phyloP scores from a whole-genome alignment of 2,329 filamentous ascomycete genomes.

The Plectosphaerella cucumerina region DNA sequence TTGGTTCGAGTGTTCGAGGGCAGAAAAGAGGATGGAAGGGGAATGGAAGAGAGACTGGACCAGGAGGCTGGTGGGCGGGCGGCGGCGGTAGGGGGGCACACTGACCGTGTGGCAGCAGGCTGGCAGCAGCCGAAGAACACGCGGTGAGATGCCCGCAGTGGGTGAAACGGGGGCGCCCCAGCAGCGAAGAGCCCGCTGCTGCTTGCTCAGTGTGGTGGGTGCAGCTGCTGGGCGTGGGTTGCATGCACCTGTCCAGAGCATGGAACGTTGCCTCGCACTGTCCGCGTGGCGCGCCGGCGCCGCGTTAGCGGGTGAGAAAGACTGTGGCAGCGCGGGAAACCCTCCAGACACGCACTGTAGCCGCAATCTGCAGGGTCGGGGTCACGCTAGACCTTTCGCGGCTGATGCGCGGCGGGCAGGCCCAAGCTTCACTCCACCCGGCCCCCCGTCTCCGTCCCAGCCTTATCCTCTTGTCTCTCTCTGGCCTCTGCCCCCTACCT shows the following conservation, averaged over 20 bases:
- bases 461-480: no score
- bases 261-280: no score
- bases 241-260: no score
- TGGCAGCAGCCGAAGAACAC: not conserved
- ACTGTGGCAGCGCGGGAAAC: no score
- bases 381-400: not conserved
- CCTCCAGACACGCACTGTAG: not conserved
- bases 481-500: no score
- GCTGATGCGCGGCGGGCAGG: no score
- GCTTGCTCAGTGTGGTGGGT: not conserved
- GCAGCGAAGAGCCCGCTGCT: not conserved
- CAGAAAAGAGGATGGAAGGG: slow-evolving; percentile 15
- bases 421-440: no score
- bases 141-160: not conserved
- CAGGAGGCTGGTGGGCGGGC: no score
- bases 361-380: not conserved
- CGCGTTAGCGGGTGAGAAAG: not conserved
- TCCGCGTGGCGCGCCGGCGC: not conserved
- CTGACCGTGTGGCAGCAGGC: no score
- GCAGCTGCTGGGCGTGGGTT: no score
- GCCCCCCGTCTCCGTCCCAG: no score
- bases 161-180: slow-evolving; percentile 1
- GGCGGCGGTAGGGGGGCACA: slow-evolving; percentile 5
- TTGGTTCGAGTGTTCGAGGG: slow-evolving; percentile 34
- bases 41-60: slow-evolving; percentile 7